Base-by-base conservation (phyloP, 352 stramenopile species). In the Pythium phragmiticola region DNA sequence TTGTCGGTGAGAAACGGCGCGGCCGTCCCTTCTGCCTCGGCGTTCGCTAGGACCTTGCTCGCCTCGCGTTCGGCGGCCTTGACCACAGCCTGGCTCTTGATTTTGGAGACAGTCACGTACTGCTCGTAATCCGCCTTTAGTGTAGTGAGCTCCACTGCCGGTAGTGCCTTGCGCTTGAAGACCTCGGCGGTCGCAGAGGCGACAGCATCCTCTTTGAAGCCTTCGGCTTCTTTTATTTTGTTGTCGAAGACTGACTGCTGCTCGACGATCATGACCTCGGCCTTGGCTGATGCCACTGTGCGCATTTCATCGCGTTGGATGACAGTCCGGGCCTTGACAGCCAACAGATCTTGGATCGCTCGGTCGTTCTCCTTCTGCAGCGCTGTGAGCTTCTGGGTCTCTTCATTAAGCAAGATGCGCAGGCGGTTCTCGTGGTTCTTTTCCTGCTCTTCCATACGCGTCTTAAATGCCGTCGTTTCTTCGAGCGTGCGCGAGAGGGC, bases 401-500 rank as follows among this genome's bases (percentile, higher is more conserved):
- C 87, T 64, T 94, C 76, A 51, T 96, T 93, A 33, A 94, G 53
- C 17, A 96, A 57, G 16, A 91, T 90, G 26, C 88, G 77, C 69
- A 94, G 67, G 19, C 85, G 82, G 72, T 92, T 96, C 73, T 95
- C 84, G 58, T 96, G 84, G 60, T 91, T 94, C 75, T 96, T 96
- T 65, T 94, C 85, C 63, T 94, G 84, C 69, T 96, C 85, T 47
- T 90, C 80, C 81, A 96, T 96, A 26, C 82, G 76, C 8, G 85
- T 93, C 75, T 96, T 94, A 71, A 94, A 94, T 17, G 81, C 82
- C 13, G 85, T 91, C 34, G 84, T 93, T 47, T 87, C 78, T 57
- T 96, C 88, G 17, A 96, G 74, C 16, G 76, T 89, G 21, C 67
- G 63, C 8, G 83, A 93, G 5, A 96, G 68, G 28, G 74, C 69